Base-by-base conservation (phyloP, 2,329 filamentous ascomycete genomes). In the Aspergillus alliaceus region DNA sequence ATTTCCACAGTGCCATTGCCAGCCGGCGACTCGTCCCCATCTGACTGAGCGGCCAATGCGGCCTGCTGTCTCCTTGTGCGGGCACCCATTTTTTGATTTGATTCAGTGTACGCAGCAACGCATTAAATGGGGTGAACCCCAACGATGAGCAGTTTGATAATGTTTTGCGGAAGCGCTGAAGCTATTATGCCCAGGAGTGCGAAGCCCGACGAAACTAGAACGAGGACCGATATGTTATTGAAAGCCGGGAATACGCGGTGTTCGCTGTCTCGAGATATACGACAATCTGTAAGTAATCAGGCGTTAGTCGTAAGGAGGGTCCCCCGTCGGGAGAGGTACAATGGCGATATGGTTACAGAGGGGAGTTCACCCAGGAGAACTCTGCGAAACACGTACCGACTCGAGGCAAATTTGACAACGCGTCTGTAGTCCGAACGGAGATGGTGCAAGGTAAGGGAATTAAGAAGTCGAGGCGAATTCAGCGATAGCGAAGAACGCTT, bases 41-140 rank as follows among this genome's bases (percentile, higher is more conserved):
- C 69, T 12, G 67, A 63, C 46, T 66, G 60, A 12, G 61, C 65
- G 58, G 69, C 65, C 53, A 71, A 62, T 18, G 69, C 67, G 31
- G 70, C 73, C 59, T 75, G 76, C 64, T 76, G 74, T 62, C 68
- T 71, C 64, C 74, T 71, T 54, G 75, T 76, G 59, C 72, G 64
- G 40, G 72, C 69, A 58, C 68, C 73, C 74, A 76, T 76, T 54
- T n/a, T n/a, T n/a, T n/a, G n/a, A n/a, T 56, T 66, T 61, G 9
- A 18, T 31, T 34, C 31, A 40, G 4, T 12, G 7, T 12, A n/a
- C 11, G n/a, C 25, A 20, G 40, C n/a, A 24, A 29, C 40, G 24
- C 14, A 44, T 29, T 27, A 3, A 29, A 29, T 24, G 7, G 4
- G 15, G 40, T 2, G 22, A 25, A 27, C 24, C 24, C 24, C 15